Conservation (phyloP, 2,329 filamentous ascomycete species). For the Zymoseptoria brevis region DNA sequence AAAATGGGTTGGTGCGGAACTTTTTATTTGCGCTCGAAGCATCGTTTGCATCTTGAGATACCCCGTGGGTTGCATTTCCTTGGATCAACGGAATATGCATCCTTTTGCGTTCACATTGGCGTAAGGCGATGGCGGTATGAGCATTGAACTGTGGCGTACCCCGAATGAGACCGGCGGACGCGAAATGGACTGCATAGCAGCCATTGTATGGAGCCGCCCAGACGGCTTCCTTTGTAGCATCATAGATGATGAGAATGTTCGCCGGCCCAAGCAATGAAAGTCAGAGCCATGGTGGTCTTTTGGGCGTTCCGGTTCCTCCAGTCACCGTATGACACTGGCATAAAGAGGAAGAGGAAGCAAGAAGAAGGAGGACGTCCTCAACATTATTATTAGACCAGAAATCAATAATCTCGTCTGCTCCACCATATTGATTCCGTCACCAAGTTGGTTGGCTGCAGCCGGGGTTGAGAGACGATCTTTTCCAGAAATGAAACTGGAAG, state of each 20-base stretch:
- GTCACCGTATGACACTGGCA: too few relatives aligned
- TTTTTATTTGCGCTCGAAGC: not conserved
- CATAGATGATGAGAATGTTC: not conserved
- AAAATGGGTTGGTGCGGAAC: too few relatives aligned
- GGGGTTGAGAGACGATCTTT: not conserved
- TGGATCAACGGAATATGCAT: not conserved
- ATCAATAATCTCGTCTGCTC: not conserved
- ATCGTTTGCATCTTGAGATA: not conserved
- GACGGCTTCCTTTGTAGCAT: not conserved
- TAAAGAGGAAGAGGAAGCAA: not conserved
- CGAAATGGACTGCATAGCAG: not conserved
- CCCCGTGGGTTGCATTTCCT: not conserved
- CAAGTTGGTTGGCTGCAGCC: not conserved
- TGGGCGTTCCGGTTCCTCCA: not conserved
- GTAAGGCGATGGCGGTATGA: not conserved
- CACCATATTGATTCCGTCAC: not conserved
- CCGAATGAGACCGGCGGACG: not conserved
- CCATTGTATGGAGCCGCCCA: not conserved
- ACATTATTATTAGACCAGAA: not conserved
- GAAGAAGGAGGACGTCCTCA: not conserved
- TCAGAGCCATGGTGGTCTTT: not conserved
- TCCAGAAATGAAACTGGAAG: not conserved
- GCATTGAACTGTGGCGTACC: not conserved
- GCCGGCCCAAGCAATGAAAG: not conserved
- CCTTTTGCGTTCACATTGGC: not conserved